Evolutionary conservation across 1,139 yeast genomes (phyloP).

Genomic region (Lodderomyces beijingensis): DNA sequence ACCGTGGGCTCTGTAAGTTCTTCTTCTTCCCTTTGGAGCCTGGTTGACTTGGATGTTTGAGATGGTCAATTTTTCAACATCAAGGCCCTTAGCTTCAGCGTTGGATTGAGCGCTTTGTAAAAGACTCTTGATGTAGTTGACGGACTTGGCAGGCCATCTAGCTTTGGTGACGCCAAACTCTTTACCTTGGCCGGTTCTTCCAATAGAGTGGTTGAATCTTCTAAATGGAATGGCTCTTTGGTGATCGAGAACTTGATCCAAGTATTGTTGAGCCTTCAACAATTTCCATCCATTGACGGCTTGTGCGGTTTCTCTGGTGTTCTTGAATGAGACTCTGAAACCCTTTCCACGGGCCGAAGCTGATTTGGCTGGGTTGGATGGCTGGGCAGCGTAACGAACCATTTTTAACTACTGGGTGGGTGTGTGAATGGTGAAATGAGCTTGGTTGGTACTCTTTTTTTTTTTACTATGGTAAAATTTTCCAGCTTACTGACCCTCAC

Average conservation of each 20-base stretch:
- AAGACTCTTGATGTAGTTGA: conserved; percentile 90
- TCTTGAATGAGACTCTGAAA: conserved; percentile 99
- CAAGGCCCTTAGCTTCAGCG: conserved; percentile 99
- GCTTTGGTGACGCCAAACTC: conserved; percentile 99
- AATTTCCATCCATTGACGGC: conserved; percentile 98
- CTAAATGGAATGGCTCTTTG: conserved; percentile 99
- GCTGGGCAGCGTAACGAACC: conserved; percentile 94
- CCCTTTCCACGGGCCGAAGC: conserved; percentile 99
- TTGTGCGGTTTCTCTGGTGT: conserved; percentile 99
- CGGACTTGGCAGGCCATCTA: conserved; percentile 99
- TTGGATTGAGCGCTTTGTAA: conserved; percentile 97
- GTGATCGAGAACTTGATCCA: conserved; percentile 95
- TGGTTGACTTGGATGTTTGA: conserved; percentile 99
- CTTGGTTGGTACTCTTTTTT: not conserved
- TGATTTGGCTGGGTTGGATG: conserved; percentile 99
- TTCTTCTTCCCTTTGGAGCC: conserved; percentile 99
- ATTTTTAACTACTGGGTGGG: conserved; percentile 22
- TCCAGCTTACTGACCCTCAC: not conserved
- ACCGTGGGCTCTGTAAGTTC: conserved; percentile 99
- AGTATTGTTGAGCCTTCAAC: conserved; percentile 93
- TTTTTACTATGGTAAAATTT: no score
- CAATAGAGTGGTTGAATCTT: conserved; percentile 93
- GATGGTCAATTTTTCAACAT: conserved; percentile 86
- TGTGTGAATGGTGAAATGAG: not conserved
- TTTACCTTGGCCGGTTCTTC: conserved; percentile 99